Base-by-base conservation (phyloP, 2,329 filamentous ascomycete species). In the Dactylellina parvicollis region DNA sequence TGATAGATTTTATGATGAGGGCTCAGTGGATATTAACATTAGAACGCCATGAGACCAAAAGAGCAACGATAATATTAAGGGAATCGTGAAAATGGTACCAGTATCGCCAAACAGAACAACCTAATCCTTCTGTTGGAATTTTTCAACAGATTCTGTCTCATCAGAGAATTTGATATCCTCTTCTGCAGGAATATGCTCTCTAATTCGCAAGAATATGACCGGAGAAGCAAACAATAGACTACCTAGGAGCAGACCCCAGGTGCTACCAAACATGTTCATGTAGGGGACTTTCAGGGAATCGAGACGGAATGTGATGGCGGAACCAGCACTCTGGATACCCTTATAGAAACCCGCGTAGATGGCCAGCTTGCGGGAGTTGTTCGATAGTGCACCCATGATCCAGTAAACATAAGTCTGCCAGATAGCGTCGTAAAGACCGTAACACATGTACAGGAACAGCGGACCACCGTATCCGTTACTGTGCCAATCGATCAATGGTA, bases 341-440 rank as follows among this genome's bases (percentile, higher is more conserved):
- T 94, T 94, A 86, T 94, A 94, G 84, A 91, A 93, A 75, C 91
- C 93, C 47, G 92, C 90, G 78, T 93, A 90, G 84, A 96, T 96
- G 83, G 93, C 93, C 28, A 93, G 87, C 81, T 92, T 94, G 81
- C 93, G 92, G 73, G 90, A 88, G 75, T 94, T 96, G 86, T 97
- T 97, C 79, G 91, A 93, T 47, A 97, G 85, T 10, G 92, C 87
- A 55, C 93, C 93, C 90, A 97, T 96, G 83, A 90, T 93, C 89
- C 93, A 97, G 84, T 97, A 96, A 57, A 94, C 89, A 78, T 85
- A 88, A 0, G 92, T 93, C 83, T 97, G 94, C 89, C 92, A 97
- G 64, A 89, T 87, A 49, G 93, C 91, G 80, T 90, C 89, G 77
- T 87, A 89, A 74, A 86, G 84, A 40, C 89, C 88, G 78, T 90